Conservation (phyloP, 306 rosid genomes). For the Herpetospermum pedunculosum region DNA sequence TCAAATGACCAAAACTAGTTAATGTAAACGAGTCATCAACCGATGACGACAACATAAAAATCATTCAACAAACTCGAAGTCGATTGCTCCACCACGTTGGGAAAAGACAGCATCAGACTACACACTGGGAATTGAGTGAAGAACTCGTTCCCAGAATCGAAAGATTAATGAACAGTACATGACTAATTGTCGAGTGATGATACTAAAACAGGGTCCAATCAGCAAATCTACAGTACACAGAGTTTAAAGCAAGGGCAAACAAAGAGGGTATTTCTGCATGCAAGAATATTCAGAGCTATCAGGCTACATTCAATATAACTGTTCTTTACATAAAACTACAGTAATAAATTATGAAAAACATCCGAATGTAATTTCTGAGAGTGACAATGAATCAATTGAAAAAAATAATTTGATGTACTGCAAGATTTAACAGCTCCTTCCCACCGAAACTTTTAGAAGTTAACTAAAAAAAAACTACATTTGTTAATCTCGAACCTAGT, state of each 20-base stretch:
- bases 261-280: background rate
- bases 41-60: background rate
- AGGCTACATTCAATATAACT: constrained; percentile 9
- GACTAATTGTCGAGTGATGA: background rate
- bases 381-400: constrained; percentile 74
- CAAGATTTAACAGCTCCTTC: constrained; percentile 70
- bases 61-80: background rate
- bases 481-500: constrained; percentile 62
- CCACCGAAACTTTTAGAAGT: constrained; percentile 41
- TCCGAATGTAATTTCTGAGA: constrained; percentile 30
- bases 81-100: background rate
- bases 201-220: background rate
- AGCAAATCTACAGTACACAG: background rate
- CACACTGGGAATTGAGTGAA: background rate
- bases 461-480: constrained; percentile 39
- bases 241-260: background rate
- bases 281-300: constrained; percentile 5
- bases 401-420: constrained; percentile 42
- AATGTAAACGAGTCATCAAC: background rate
- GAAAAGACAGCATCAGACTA: background rate
- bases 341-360: constrained; percentile 16
- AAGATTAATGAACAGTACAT: background rate
- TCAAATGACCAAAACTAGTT: background rate
- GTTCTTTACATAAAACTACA: constrained; percentile 14
- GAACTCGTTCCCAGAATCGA: background rate